Percentiles rank a stretch among this genome's conserved stretches.
phyloP scores from a whole-genome alignment of 495 filamentous ascomycete genomes.

The Viridothelium virens region DNA sequence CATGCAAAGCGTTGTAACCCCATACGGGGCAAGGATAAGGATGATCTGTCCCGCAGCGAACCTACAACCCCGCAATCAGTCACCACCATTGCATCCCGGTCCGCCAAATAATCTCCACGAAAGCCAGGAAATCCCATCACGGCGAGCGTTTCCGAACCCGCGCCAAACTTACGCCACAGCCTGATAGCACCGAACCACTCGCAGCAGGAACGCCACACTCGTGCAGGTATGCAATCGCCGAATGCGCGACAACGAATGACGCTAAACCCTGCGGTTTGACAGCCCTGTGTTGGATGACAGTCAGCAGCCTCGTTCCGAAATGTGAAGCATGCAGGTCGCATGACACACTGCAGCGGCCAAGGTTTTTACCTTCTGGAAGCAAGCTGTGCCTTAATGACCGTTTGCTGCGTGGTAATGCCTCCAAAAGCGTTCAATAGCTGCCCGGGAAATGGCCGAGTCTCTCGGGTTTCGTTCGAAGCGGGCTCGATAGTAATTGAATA shows the following conservation, averaged over 20 bases:
- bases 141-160: not conserved
- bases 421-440: conserved; percentile 47
- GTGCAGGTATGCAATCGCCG: not conserved
- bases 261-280: not conserved
- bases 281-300: not conserved
- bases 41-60: not conserved
- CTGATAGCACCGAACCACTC: not conserved
- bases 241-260: not conserved
- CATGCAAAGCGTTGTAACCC: conserved; percentile 2
- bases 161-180: not conserved
- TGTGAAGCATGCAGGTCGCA: not conserved
- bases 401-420: conserved; percentile 31
- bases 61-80: conserved; percentile 10
- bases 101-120: not conserved
- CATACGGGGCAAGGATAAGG: not conserved
- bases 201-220: not conserved
- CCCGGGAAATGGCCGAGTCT: conserved; percentile 32
- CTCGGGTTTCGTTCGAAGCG: conserved; percentile 42
- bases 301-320: not conserved
- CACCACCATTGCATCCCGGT: not conserved
- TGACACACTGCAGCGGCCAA: not conserved
- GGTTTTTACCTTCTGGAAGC: not conserved
- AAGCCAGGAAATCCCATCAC: conserved; percentile 6
- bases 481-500: conserved; percentile 68
- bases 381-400: not conserved